Evolutionary conservation across 1,139 yeast species (phyloP).

Genomic region (Williopsis jadinii): DNA sequence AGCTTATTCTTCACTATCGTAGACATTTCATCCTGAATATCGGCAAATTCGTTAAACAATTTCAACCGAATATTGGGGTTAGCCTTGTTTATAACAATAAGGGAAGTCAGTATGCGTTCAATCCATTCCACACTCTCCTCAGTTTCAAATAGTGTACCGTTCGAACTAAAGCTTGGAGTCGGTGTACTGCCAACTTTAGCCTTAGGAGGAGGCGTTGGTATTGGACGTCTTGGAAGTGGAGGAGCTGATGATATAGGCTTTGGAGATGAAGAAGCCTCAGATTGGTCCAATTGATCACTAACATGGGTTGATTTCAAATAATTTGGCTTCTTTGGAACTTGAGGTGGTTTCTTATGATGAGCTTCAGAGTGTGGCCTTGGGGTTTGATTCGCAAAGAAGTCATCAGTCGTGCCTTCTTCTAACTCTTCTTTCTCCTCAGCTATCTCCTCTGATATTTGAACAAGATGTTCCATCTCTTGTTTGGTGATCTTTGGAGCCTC

Average conservation of each 20-base stretch:
- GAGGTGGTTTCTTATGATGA: slow-evolving; percentile 15
- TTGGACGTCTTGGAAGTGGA: slow-evolving; percentile 18
- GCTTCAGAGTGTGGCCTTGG: slow-evolving; percentile 4
- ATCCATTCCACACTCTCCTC: slow-evolving; percentile 22
- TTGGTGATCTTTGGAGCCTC: slow-evolving; percentile 8
- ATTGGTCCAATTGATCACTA: neutral
- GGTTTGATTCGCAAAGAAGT: slow-evolving; percentile 11
- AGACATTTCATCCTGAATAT: slow-evolving; percentile 15
- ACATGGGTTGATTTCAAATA: slow-evolving; percentile 6
- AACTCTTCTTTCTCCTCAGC: slow-evolving; percentile 11
- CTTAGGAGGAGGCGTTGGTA: slow-evolving; percentile 17
- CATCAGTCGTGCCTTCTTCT: slow-evolving; percentile 13
- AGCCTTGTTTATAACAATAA: slow-evolving; percentile 14
- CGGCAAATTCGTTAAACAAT: slow-evolving; percentile 15
- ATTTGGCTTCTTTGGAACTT: slow-evolving; percentile 15
- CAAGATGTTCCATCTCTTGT: slow-evolving; percentile 10
- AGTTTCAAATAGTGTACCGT: slow-evolving; percentile 5
- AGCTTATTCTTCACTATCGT: slow-evolving; percentile 1
- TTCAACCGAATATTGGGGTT: slow-evolving; percentile 11
- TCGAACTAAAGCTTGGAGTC: slow-evolving; percentile 9
- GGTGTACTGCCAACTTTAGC: slow-evolving; percentile 7
- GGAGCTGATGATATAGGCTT: slow-evolving; percentile 7
- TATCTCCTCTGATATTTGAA: slow-evolving; percentile 8
- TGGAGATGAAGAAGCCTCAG: slow-evolving; percentile 6
- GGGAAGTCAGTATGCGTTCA: slow-evolving; percentile 17